Percentiles rank a stretch among this genome's conserved stretches.
Evolutionary conservation across 2,329 filamentous ascomycete genomes (phyloP).

Genomic region (Beauveria pseudobassiana): DNA sequence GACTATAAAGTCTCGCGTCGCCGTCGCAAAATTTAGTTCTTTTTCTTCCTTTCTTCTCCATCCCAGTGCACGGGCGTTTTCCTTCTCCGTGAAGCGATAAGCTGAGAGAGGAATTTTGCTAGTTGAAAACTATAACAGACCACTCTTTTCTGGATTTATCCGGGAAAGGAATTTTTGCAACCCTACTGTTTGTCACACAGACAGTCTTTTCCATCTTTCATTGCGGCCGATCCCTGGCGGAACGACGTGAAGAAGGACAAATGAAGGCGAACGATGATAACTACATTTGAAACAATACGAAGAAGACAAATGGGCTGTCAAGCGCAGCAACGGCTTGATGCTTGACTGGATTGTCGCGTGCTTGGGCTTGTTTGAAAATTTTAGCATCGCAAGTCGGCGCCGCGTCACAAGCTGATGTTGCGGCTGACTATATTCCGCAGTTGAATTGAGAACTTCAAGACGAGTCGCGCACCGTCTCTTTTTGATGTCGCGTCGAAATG

Average conservation of each 20-base stretch:
- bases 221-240: conserved; percentile 28
- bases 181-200: conserved; percentile 20
- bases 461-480: too few species aligned
- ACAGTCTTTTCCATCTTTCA: conserved; percentile 30
- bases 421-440: too few species aligned
- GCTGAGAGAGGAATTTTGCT: conserved; percentile 77
- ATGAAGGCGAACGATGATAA: too few species aligned
- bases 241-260: conserved; percentile 32
- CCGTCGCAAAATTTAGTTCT: conserved; percentile 21
- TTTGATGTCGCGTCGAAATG: too few species aligned
- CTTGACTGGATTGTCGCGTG: too few species aligned
- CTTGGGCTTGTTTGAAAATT: too few species aligned
- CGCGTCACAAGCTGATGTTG: too few species aligned
- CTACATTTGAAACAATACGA: neutral
- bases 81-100: conserved; percentile 54
- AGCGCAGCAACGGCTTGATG: too few species aligned
- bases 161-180: conserved; percentile 68
- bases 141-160: conserved; percentile 59
- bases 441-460: too few species aligned
- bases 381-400: too few species aligned
- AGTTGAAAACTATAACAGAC: conserved; percentile 79
- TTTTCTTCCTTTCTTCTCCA: conserved; percentile 40
- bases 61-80: conserved; percentile 63
- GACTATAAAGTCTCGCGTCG: conserved; percentile 27
- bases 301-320: too few species aligned